Evolutionary conservation across 2,329 filamentous ascomycete species (phyloP), one percentile per base, ranked within the genome.

Genomic region (Anthostomella pinea): DNA sequence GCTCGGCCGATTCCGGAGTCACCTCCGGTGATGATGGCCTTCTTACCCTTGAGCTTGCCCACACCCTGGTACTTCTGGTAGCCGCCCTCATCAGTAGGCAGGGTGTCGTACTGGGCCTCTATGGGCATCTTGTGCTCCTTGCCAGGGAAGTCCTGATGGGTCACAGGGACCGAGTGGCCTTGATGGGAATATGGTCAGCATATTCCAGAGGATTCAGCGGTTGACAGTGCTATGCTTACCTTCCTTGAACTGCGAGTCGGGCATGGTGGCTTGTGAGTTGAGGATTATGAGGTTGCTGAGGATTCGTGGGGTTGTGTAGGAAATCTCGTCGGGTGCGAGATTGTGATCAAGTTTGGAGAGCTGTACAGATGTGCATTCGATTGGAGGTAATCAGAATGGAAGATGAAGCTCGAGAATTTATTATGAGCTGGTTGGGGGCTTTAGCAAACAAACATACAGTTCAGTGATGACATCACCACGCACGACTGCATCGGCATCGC

Each of bases 1-100:
- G 87, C 81, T 23, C 85, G 79, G 6, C 87, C 85, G 46, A 93
- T 91, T 2, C 87, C 86, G 6, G 77, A 83, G 61, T 91, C 86
- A 3, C 87, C 87, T 11, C 86, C 86, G 0, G 87, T 91, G 53
- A 93, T 91, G 39, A 93, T 63, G 6, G 86, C 85, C 41, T 79
- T 85, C 63, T 83, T 86, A 44, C 80, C 85, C 52, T 77, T 64
- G 6, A 93, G 76, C 65, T 93, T 94, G 31, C 79, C 81, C 1
- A 86, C 83, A 4, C 84, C 77, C 56, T 81, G 80, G 67, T 93
- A 91, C 30, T 73, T 74, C 52, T 85, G 77, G 50, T 77, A 81
- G 9, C 79, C 78, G 23, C 83, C 82, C 40, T 84, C 77, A 13
- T 76, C 72, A 5, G 78, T 81, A 0, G 86, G 86, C 2, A 90